A percentile compares a stretch with the other conserved stretches of the same genome.
These are phyloP conservation scores for Penicillium sp. DNA, from an alignment of 2,329 filamentous ascomycete species.

Conservation along the genomic window DNA sequence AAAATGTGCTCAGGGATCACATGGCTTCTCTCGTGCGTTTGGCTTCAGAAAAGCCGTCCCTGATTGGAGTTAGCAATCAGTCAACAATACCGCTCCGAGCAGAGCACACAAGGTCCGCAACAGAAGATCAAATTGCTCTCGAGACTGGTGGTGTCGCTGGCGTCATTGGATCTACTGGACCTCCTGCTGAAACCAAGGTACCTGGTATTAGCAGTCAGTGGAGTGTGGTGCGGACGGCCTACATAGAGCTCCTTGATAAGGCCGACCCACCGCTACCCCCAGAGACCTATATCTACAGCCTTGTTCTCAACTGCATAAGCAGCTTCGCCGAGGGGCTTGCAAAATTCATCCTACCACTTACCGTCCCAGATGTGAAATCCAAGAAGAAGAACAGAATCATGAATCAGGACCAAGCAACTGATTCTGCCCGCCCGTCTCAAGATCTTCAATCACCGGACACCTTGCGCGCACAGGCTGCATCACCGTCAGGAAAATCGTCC, in stretches of 20 bases:
- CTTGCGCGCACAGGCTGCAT: slow-evolving; percentile 31
- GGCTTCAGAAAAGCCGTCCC: slow-evolving; percentile 84
- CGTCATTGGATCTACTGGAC: slow-evolving; percentile 77
- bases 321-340: slow-evolving; percentile 90
- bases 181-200: slow-evolving; percentile 69
- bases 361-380: slow-evolving; percentile 73
- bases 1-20: slow-evolving; percentile 78
- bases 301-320: slow-evolving; percentile 87
- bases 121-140: slow-evolving; percentile 82
- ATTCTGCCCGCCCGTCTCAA: slow-evolving; percentile 33
- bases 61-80: slow-evolving; percentile 88
- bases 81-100: slow-evolving; percentile 78
- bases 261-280: slow-evolving; percentile 80
- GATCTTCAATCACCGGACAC: slow-evolving; percentile 42
- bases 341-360: slow-evolving; percentile 89
- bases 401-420: slow-evolving; percentile 46
- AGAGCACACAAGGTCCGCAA: slow-evolving; percentile 61
- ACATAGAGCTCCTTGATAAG: slow-evolving; percentile 94
- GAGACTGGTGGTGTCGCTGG: slow-evolving; percentile 88
- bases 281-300: slow-evolving; percentile 90
- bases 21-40: slow-evolving; percentile 89
- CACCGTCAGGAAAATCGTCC: slow-evolving; percentile 36
- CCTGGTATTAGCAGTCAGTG: slow-evolving; percentile 86
- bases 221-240: slow-evolving; percentile 85
- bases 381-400: slow-evolving; percentile 53